Evolutionary conservation across 1,284 basidiomycete species (phyloP).

Genomic region (Phellinidium pouzarii): DNA sequence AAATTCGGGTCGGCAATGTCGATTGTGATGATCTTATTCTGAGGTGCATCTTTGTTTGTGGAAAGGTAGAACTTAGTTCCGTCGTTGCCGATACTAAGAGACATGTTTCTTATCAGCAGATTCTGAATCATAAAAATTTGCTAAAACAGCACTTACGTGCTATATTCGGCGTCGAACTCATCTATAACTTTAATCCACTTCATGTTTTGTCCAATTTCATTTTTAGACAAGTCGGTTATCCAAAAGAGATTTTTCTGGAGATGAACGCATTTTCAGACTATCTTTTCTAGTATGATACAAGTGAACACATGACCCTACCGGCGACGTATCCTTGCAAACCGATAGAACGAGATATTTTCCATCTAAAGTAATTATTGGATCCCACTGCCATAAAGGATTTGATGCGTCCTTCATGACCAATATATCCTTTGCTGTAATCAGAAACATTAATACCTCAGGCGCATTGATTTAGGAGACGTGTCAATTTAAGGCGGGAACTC

Average conservation of each 20-base stretch:
- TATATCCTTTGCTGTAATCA: slow-evolving; percentile 52
- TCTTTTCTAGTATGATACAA: too few relatives aligned
- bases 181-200: slow-evolving; percentile 66
- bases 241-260: slow-evolving; percentile 66
- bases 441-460: neutral
- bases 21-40: slow-evolving; percentile 60
- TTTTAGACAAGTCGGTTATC: slow-evolving; percentile 58
- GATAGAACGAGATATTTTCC: slow-evolving; percentile 58
- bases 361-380: slow-evolving; percentile 47
- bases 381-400: slow-evolving; percentile 66
- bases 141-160: slow-evolving; percentile 39
- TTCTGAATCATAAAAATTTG: neutral
- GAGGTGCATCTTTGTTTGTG: slow-evolving; percentile 62
- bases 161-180: slow-evolving; percentile 57
- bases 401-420: slow-evolving; percentile 57
- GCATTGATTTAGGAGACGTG: neutral
- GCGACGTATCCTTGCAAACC: slow-evolving; percentile 55
- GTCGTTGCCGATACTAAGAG: slow-evolving; percentile 56
- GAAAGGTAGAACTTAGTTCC: slow-evolving; percentile 58
- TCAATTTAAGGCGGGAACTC: too few relatives aligned
- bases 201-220: slow-evolving; percentile 55
- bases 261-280: too few relatives aligned
- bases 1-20: slow-evolving; percentile 51
- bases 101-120: neutral
- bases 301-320: slow-evolving; percentile 33